These are phyloP conservation scores for Prunus armeniaca DNA, from an alignment of 306 rosid genomes.

Conservation along the genomic window DNA sequence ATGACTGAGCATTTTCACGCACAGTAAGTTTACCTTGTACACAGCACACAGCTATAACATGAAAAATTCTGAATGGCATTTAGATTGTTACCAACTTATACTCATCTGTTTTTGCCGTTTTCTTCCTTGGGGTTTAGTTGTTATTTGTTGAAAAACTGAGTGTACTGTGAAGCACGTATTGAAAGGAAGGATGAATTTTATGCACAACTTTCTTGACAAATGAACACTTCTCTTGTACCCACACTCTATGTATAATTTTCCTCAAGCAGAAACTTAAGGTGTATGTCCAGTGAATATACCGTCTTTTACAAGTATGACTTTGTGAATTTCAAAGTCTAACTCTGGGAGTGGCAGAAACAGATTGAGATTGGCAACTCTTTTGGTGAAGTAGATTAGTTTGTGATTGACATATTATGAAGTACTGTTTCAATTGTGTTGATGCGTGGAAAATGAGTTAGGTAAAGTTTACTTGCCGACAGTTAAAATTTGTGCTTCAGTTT, in stretches of 20 bases:
- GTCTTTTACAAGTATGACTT: not conserved
- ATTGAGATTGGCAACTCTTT: not conserved
- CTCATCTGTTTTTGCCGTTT: not conserved
- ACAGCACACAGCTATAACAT: not conserved
- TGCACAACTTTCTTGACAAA: not conserved
- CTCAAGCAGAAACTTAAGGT: too few species aligned
- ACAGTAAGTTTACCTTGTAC: constrained; percentile 18
- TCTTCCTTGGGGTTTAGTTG: not conserved
- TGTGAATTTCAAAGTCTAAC: not conserved
- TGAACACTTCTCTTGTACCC: not conserved
- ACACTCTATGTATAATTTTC: not conserved
- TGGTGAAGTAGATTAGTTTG: not conserved
- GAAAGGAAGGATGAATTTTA: not conserved
- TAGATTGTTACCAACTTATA: not conserved
- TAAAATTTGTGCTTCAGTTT: not conserved
- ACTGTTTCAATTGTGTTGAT: not conserved
- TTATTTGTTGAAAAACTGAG: not conserved
- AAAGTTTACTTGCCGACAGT: not conserved
- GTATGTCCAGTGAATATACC: not conserved
- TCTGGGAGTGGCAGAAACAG: not conserved
- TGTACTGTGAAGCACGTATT: not conserved
- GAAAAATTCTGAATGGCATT: not conserved
- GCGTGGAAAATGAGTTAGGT: not conserved
- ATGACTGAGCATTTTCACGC: constrained; percentile 13
- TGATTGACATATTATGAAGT: not conserved